Evolutionary conservation across 2,329 filamentous ascomycete genomes (phyloP).

Genomic region (Lizonia empirigonia): DNA sequence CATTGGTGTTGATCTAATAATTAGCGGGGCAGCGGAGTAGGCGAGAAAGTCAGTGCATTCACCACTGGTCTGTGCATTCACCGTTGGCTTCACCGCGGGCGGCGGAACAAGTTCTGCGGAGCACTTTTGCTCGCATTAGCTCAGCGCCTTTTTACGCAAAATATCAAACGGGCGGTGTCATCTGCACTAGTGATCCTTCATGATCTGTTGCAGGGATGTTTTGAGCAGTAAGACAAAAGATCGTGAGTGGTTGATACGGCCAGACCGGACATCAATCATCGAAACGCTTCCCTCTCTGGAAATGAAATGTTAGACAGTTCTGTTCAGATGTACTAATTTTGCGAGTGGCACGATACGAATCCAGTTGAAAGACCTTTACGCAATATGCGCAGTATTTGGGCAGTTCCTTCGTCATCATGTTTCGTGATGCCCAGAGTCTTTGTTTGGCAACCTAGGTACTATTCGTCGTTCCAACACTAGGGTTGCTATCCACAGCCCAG

Average conservation of each 20-base stretch:
- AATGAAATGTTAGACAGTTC: not conserved
- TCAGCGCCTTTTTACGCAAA: not conserved
- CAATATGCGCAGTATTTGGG: no score
- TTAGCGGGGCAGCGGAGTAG: not conserved
- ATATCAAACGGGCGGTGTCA: no score
- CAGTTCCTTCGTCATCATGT: not conserved
- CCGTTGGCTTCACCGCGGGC: not conserved
- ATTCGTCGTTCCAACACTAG: no score
- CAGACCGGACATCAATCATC: not conserved
- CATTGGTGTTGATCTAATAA: constrained; percentile 9
- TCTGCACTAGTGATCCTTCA: no score
- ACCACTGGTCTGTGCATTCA: constrained; percentile 10
- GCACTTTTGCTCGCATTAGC: not conserved
- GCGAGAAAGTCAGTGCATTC: constrained; percentile 7
- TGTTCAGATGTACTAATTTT: not conserved
- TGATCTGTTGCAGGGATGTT: not conserved
- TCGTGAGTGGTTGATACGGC: not conserved
- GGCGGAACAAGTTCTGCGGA: not conserved
- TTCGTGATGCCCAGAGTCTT: not conserved
- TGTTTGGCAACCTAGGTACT: not conserved
- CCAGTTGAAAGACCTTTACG: not conserved
- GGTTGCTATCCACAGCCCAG: constrained; percentile 61
- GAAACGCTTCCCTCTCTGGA: not conserved
- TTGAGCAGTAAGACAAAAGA: not conserved
- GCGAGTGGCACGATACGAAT: not conserved